Percentiles rank a stretch among this genome's conserved stretches.
Evolutionary conservation across 1,139 yeast genomes (phyloP).

Genomic region (Meyerozyma sp.): DNA sequence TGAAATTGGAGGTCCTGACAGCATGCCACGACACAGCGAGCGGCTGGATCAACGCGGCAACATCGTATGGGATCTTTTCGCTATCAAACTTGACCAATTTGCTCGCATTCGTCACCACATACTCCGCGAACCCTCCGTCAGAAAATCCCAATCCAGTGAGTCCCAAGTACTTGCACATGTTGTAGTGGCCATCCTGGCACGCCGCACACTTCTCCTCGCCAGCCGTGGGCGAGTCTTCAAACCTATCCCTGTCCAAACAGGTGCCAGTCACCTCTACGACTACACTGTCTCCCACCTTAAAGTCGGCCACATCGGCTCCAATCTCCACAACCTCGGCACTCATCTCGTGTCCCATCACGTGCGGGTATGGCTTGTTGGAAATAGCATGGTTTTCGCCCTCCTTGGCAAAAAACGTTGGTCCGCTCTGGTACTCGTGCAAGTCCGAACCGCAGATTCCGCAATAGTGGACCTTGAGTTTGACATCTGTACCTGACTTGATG

Average conservation of each 20-base stretch:
- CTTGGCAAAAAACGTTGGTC: slow-evolving; percentile 9
- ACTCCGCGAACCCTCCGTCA: slow-evolving; percentile 48
- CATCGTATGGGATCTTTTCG: slow-evolving; percentile 38
- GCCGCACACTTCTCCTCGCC: slow-evolving; percentile 27
- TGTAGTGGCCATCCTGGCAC: slow-evolving; percentile 40
- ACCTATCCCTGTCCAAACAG: slow-evolving; percentile 1
- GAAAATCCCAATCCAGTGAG: slow-evolving; percentile 44
- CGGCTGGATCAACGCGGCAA: slow-evolving; percentile 55
- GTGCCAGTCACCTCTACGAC: slow-evolving; percentile 3
- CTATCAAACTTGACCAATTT: slow-evolving; percentile 45
- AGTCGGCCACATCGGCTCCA: slow-evolving; percentile 11
- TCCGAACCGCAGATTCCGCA: slow-evolving; percentile 40
- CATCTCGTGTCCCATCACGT: slow-evolving; percentile 52
- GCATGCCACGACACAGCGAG: slow-evolving; percentile 60
- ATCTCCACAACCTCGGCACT: slow-evolving; percentile 37
- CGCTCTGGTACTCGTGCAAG: slow-evolving; percentile 41
- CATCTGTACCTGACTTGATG: not conserved
- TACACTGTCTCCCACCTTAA: slow-evolving; percentile 2
- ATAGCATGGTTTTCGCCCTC: slow-evolving; percentile 16
- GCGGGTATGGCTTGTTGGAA: slow-evolving; percentile 12
- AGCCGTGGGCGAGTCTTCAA: not conserved
- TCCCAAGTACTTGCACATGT: slow-evolving; percentile 40
- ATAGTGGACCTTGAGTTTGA: not conserved
- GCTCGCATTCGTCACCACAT: slow-evolving; percentile 41
- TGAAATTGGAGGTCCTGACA: slow-evolving; percentile 37